These are phyloP conservation scores for Colletotrichum incanum DNA, from an alignment of 2,329 filamentous ascomycete species.

Conservation along the genomic window DNA sequence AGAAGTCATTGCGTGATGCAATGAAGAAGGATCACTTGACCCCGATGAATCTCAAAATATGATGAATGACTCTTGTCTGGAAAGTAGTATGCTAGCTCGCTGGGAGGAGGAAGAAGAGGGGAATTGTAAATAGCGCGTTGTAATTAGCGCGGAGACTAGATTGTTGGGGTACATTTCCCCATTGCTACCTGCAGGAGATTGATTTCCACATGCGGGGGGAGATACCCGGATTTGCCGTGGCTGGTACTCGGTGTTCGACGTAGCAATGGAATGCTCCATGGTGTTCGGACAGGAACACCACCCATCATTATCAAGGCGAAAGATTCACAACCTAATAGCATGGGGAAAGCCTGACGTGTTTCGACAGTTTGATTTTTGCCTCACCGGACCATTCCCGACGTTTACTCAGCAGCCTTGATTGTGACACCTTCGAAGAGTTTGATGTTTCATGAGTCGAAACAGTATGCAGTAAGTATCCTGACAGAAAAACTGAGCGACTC, in stretches of 20 bases:
- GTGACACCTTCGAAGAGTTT: conserved; percentile 19
- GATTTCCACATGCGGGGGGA: not conserved
- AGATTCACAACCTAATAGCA: too few species aligned
- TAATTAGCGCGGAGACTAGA: not conserved
- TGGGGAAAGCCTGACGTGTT: not conserved
- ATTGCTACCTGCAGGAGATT: not conserved
- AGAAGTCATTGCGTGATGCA: not conserved
- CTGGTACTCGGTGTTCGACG: not conserved
- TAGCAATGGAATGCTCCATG: not conserved
- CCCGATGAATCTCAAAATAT: not conserved
- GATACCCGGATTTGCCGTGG: not conserved
- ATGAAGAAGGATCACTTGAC: not conserved
- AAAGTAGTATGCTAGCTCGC: not conserved
- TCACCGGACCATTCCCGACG: not conserved
- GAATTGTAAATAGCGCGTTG: not conserved
- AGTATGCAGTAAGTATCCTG: not conserved
- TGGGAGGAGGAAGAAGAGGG: not conserved
- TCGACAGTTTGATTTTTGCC: conserved; percentile 1
- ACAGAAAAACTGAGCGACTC: not conserved
- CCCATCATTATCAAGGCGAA: not conserved
- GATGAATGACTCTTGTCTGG: not conserved
- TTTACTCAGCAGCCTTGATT: conserved; percentile 6
- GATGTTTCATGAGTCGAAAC: conserved; percentile 31
- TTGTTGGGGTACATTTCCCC: conserved; percentile 2
- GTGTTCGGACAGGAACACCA: not conserved